phyloP scores from a whole-genome alignment of 192 early-diverging fungal species.

The Dissophora ornata region DNA sequence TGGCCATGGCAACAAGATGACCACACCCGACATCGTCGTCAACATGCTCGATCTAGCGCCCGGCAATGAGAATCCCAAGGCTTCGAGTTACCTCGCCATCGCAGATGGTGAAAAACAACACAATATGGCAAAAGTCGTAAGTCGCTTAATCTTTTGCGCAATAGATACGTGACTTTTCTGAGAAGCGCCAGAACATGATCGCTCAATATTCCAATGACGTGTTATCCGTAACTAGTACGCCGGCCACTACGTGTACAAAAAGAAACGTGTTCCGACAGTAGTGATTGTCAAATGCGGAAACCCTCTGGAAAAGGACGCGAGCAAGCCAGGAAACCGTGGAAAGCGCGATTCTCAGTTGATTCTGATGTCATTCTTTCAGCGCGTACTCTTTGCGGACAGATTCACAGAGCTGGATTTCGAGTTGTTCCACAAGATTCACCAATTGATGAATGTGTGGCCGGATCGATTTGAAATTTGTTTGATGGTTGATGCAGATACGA shows the following conservation, averaged over 20 bases:
- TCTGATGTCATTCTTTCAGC: constrained; percentile 93
- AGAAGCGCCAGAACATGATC: too few species aligned
- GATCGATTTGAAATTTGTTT: constrained; percentile 84
- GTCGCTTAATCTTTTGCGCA: constrained; percentile 3
- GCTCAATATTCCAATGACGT: neutral
- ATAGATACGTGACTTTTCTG: too few species aligned
- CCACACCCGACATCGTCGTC: constrained; percentile 84
- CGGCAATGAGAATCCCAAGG: constrained; percentile 74
- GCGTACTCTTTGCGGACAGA: constrained; percentile 84
- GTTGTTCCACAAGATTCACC: constrained; percentile 85
- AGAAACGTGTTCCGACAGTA: constrained; percentile 70
- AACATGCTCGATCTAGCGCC: constrained; percentile 81
- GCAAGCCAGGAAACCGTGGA: constrained; percentile 90
- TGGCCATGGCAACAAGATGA: constrained; percentile 77
- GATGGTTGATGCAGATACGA: constrained; percentile 95
- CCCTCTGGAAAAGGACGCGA: constrained; percentile 68
- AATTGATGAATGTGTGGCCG: constrained; percentile 86
- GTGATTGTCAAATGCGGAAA: constrained; percentile 82
- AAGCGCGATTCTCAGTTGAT: constrained; percentile 98
- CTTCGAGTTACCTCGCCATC: constrained; percentile 82
- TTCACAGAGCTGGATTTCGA: constrained; percentile 94
- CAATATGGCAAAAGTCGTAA: constrained; percentile 84
- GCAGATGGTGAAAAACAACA: constrained; percentile 86
- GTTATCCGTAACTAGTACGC: constrained; percentile 61
- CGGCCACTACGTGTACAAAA: constrained; percentile 75